These are phyloP conservation scores for Aspergillus baeticus DNA, from an alignment of 495 filamentous ascomycete genomes.

Conservation along the genomic window DNA sequence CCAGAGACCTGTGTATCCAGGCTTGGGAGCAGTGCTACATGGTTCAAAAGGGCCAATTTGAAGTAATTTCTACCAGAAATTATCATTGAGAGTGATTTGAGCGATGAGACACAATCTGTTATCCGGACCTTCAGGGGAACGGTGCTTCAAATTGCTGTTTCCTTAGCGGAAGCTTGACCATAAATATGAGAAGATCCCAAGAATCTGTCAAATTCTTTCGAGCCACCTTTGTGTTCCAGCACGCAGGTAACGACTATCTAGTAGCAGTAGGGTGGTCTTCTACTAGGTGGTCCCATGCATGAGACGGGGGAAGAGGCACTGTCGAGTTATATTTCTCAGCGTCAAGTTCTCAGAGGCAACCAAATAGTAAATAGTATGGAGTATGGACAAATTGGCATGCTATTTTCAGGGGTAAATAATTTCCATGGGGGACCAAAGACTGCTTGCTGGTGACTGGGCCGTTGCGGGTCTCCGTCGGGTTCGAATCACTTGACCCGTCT, in stretches of 20 bases:
- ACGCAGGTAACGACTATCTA: neutral
- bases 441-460: conserved; percentile 17
- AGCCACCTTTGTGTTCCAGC: neutral
- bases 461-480: conserved; percentile 25
- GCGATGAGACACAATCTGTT: neutral
- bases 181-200: neutral
- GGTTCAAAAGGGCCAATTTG: neutral
- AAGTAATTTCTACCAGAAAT: neutral
- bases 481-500: conserved; percentile 9
- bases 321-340: too few species aligned
- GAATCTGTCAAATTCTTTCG: neutral
- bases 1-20: conserved; percentile 8
- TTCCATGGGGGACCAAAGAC: conserved; percentile 20
- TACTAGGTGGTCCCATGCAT: too few species aligned
- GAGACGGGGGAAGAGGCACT: too few species aligned
- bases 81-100: too few species aligned
- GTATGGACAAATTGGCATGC: conserved; percentile 1
- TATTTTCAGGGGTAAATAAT: conserved; percentile 30
- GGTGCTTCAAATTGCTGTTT: neutral
- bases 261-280: too few species aligned
- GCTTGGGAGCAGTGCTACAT: conserved; percentile 9
- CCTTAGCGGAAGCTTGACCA: neutral
- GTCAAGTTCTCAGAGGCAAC: neutral
- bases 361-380: too few species aligned
- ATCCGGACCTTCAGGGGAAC: too few species aligned